A percentile compares a stretch with the other conserved stretches of the same genome.
These are phyloP conservation scores for Apiospora aurea DNA, from an alignment of 2,329 filamentous ascomycete genomes.

Conservation along the genomic window DNA sequence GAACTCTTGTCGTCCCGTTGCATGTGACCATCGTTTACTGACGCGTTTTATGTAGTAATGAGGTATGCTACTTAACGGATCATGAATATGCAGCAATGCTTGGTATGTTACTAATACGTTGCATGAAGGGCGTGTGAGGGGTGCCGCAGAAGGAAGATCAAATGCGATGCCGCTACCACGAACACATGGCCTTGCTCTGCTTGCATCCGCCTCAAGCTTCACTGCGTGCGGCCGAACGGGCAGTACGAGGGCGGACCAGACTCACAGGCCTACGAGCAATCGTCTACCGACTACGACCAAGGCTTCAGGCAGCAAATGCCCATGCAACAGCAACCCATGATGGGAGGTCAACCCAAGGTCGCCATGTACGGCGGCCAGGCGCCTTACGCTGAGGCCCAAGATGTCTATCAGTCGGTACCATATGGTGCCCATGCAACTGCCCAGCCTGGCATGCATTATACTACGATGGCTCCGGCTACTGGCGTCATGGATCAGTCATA, in stretches of 20 bases:
- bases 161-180: slow-evolving; percentile 95
- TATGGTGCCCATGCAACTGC: slow-evolving; percentile 54
- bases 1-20: slow-evolving; percentile 29
- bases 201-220: slow-evolving; percentile 88
- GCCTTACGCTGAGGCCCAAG: slow-evolving; percentile 54
- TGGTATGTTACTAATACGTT: slow-evolving; percentile 1
- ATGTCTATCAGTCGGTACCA: slow-evolving; percentile 54
- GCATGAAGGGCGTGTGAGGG: slow-evolving; percentile 97
- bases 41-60: slow-evolving; percentile 22
- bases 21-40: slow-evolving; percentile 1
- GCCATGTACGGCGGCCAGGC: slow-evolving; percentile 57
- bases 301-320: slow-evolving; percentile 61
- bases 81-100: slow-evolving; percentile 16
- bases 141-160: slow-evolving; percentile 94
- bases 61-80: slow-evolving; percentile 20
- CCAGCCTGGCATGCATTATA: slow-evolving; percentile 60
- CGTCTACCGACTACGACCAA: slow-evolving; percentile 51
- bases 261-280: slow-evolving; percentile 56
- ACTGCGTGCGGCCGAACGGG: slow-evolving; percentile 89
- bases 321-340: slow-evolving; percentile 55
- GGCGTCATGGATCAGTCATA: slow-evolving; percentile 61
- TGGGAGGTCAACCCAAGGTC: slow-evolving; percentile 50
- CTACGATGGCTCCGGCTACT: slow-evolving; percentile 56
- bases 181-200: slow-evolving; percentile 98
- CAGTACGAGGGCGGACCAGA: slow-evolving; percentile 69